Evolutionary conservation across 352 stramenopile species (phyloP).

Genomic region (Bremia lactucae): DNA sequence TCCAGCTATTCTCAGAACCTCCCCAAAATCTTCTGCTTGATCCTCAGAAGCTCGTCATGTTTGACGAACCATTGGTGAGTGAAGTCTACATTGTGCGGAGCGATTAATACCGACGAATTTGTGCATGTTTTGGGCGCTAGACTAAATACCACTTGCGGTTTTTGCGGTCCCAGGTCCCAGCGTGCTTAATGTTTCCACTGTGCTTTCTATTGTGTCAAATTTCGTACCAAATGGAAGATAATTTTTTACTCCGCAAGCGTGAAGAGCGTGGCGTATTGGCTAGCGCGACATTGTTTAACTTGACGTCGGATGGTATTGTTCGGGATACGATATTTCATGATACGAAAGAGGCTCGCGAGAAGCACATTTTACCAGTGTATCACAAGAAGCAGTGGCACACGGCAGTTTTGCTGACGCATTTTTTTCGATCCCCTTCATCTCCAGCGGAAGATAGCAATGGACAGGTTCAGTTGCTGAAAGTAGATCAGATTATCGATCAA

Average conservation of each 20-base stretch:
- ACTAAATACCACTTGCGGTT: slow-evolving; percentile 81
- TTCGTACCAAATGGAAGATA: slow-evolving; percentile 83
- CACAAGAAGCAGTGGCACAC: slow-evolving; percentile 84
- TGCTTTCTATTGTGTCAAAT: slow-evolving; percentile 82
- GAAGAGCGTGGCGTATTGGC: slow-evolving; percentile 72
- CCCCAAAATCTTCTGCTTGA: slow-evolving; percentile 73
- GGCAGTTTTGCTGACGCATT: slow-evolving; percentile 72
- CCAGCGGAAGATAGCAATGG: slow-evolving; percentile 60
- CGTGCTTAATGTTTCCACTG: slow-evolving; percentile 72
- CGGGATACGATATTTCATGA: slow-evolving; percentile 82
- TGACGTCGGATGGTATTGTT: slow-evolving; percentile 80
- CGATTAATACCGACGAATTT: slow-evolving; percentile 7
- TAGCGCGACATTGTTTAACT: slow-evolving; percentile 75
- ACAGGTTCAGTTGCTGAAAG: slow-evolving; percentile 76
- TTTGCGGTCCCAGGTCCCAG: slow-evolving; percentile 68
- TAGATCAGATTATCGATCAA: slow-evolving; percentile 81
- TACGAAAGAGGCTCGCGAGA: slow-evolving; percentile 77
- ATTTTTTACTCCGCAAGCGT: slow-evolving; percentile 65
- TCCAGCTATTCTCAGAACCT: slow-evolving; percentile 76
- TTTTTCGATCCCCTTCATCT: slow-evolving; percentile 63
- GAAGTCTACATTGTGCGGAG: not conserved
- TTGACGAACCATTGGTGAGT: slow-evolving; percentile 80
- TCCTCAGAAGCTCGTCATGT: slow-evolving; percentile 69
- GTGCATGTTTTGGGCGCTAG: slow-evolving; percentile 16
- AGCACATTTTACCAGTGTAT: slow-evolving; percentile 74